A percentile compares a stretch with the other conserved stretches of the same genome.
These are phyloP conservation scores for Debaryomyces singareniensis DNA, from an alignment of 1,139 yeast species.

Conservation along the genomic window DNA sequence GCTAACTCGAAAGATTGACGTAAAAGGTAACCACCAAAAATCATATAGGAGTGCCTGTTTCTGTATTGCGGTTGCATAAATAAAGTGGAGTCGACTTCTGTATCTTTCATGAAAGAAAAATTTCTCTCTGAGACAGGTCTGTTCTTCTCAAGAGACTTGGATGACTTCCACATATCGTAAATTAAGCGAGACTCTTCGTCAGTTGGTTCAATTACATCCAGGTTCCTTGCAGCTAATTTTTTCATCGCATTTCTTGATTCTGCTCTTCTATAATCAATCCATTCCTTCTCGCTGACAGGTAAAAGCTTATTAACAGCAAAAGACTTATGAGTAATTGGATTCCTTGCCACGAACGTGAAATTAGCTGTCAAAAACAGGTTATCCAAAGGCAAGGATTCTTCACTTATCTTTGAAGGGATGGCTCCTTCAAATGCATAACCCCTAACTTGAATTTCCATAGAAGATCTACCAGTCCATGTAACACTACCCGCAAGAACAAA, in stretches of 20 bases:
- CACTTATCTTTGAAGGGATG: conserved; percentile 34
- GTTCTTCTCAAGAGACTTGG: conserved; percentile 33
- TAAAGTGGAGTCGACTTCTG: conserved; percentile 64
- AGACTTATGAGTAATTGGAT: conserved; percentile 82
- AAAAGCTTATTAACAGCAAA: conserved; percentile 77
- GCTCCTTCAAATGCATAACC: conserved; percentile 68
- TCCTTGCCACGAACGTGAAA: conserved; percentile 92
- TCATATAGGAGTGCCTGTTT: conserved; percentile 89
- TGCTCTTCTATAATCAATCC: conserved; percentile 81
- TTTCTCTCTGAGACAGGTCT: conserved; percentile 33
- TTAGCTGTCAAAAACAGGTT: conserved; percentile 71
- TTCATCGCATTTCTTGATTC: conserved; percentile 85
- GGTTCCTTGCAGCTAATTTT: conserved; percentile 65
- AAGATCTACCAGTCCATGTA: conserved; percentile 89
- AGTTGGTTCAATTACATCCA: conserved; percentile 64
- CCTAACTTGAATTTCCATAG: conserved; percentile 90
- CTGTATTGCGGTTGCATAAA: conserved; percentile 96
- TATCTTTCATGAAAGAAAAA: conserved; percentile 62
- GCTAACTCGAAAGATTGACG: conserved; percentile 92
- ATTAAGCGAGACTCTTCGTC: conserved; percentile 63
- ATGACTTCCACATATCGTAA: conserved; percentile 70
- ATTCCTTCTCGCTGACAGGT: conserved; percentile 68
- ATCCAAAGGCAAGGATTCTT: conserved; percentile 42
- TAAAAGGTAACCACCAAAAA: conserved; percentile 87
- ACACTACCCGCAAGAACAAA: conserved; percentile 82